These are phyloP conservation scores for Penicillium paradoxum DNA, from an alignment of 495 filamentous ascomycete species.

Conservation along the genomic window DNA sequence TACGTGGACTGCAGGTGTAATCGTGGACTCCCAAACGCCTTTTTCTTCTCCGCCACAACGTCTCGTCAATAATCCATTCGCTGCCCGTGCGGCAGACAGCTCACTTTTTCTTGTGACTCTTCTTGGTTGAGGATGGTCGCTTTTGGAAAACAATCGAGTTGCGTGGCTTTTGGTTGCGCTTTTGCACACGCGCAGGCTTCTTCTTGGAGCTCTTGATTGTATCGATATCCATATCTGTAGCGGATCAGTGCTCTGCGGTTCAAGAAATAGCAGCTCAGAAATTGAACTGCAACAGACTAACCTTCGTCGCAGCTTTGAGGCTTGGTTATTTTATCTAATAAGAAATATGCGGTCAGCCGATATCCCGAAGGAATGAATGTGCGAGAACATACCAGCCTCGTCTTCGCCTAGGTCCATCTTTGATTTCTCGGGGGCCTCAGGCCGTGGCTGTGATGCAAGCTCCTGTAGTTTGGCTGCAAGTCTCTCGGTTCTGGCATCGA, in stretches of 20 bases:
- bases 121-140: slow-evolving; percentile 26
- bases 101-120: slow-evolving; percentile 32
- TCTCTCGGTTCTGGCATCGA: slow-evolving; percentile 67
- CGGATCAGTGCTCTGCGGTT: slow-evolving; percentile 8
- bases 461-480: slow-evolving; percentile 77
- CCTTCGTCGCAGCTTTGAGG: slow-evolving; percentile 18
- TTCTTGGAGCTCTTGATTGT: slow-evolving; percentile 17
- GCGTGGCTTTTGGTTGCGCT: slow-evolving; percentile 38
- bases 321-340: slow-evolving; percentile 15
- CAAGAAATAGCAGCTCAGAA: background rate
- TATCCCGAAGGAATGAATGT: background rate
- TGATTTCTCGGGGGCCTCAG: slow-evolving; percentile 20
- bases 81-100: background rate
- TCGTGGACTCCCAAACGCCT: slow-evolving; percentile 9
- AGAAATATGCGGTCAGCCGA: background rate
- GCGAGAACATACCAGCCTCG: slow-evolving; percentile 26
- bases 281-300: slow-evolving; percentile 6
- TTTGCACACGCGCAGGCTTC: slow-evolving; percentile 34
- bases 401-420: slow-evolving; percentile 15
- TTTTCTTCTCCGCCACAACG: slow-evolving; percentile 3
- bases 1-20: slow-evolving; percentile 5
- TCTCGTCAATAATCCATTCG: slow-evolving; percentile 30
- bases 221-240: slow-evolving; percentile 40
- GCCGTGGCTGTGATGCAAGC: slow-evolving; percentile 60
- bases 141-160: slow-evolving; percentile 41